Percentiles rank a stretch among this genome's conserved stretches.
Evolutionary conservation across 2,329 filamentous ascomycete genomes (phyloP).

Genomic region (Onygena corvina): DNA sequence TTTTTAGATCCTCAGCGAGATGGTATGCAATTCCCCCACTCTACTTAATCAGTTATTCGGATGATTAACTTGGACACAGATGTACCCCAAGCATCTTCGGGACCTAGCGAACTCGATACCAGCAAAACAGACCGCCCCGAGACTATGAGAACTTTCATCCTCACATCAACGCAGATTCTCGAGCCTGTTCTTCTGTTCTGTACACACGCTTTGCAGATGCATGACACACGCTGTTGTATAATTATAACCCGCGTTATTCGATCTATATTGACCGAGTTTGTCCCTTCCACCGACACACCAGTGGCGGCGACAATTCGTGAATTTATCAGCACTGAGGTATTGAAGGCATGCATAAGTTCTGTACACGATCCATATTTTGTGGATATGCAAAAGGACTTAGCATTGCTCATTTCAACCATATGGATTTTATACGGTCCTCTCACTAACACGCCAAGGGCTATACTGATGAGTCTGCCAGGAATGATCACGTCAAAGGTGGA

Average conservation of each 20-base stretch:
- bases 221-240: conserved; percentile 76
- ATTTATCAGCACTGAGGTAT: conserved; percentile 77
- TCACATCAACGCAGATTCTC: conserved; percentile 64
- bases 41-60: not conserved
- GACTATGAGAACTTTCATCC: conserved; percentile 64
- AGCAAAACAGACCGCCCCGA: conserved; percentile 22
- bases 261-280: conserved; percentile 70
- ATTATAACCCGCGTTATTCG: conserved; percentile 79
- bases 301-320: conserved; percentile 63
- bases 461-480: conserved; percentile 70
- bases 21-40: conserved; percentile 37
- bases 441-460: conserved; percentile 57
- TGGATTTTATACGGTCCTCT: conserved; percentile 60
- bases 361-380: conserved; percentile 95
- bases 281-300: conserved; percentile 31
- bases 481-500: conserved; percentile 59
- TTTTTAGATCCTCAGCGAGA: conserved; percentile 63
- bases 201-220: conserved; percentile 78
- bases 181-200: conserved; percentile 86
- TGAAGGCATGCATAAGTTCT: conserved; percentile 79
- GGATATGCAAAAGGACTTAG: conserved; percentile 86
- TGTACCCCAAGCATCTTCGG: conserved; percentile 9
- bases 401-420: conserved; percentile 74
- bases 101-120: conserved; percentile 19
- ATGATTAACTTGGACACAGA: conserved; percentile 12